Percentiles rank a stretch among this genome's conserved stretches.
These are phyloP conservation scores for Cytospora chrysosperma DNA, from an alignment of 2,329 filamentous ascomycete genomes.

Conservation along the genomic window DNA sequence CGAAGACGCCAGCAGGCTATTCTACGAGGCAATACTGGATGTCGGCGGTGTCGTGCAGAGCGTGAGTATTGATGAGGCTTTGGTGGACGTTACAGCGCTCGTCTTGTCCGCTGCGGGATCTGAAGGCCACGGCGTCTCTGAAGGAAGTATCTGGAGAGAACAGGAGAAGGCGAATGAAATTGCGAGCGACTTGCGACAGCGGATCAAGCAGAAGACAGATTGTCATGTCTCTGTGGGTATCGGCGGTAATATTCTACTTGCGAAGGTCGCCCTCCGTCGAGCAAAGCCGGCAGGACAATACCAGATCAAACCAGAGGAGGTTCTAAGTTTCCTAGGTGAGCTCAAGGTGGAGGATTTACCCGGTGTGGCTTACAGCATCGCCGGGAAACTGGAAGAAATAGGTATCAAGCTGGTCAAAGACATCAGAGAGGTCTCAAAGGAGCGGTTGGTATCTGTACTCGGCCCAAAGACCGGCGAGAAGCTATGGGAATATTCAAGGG, in stretches of 20 bases:
- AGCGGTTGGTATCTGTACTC: slow-evolving; percentile 69
- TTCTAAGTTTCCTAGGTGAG: slow-evolving; percentile 72
- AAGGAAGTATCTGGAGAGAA: slow-evolving; percentile 72
- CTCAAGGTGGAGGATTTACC: slow-evolving; percentile 80
- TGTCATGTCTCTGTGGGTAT: slow-evolving; percentile 93
- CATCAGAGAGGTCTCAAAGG: slow-evolving; percentile 72
- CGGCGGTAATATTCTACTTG: slow-evolving; percentile 83
- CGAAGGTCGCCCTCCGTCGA: slow-evolving; percentile 85
- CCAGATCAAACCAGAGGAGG: slow-evolving; percentile 79
- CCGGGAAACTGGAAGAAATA: slow-evolving; percentile 83
- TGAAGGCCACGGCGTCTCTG: slow-evolving; percentile 61
- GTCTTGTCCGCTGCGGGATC: slow-evolving; percentile 66
- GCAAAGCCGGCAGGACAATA: slow-evolving; percentile 94
- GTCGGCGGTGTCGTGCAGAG: slow-evolving; percentile 86
- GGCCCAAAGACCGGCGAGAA: slow-evolving; percentile 93
- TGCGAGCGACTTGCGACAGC: slow-evolving; percentile 63
- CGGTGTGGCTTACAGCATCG: slow-evolving; percentile 88
- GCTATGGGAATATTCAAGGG: slow-evolving; percentile 84
- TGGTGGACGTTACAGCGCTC: slow-evolving; percentile 76
- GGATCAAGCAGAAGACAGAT: slow-evolving; percentile 71
- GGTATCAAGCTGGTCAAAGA: slow-evolving; percentile 82
- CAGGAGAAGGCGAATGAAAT: slow-evolving; percentile 76
- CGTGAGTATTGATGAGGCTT: slow-evolving; percentile 93
- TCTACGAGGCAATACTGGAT: slow-evolving; percentile 81
- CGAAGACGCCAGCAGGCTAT: slow-evolving; percentile 82